phyloP scores from a whole-genome alignment of 768 basidiomycete genomes.

The Phylloporus sp. region DNA sequence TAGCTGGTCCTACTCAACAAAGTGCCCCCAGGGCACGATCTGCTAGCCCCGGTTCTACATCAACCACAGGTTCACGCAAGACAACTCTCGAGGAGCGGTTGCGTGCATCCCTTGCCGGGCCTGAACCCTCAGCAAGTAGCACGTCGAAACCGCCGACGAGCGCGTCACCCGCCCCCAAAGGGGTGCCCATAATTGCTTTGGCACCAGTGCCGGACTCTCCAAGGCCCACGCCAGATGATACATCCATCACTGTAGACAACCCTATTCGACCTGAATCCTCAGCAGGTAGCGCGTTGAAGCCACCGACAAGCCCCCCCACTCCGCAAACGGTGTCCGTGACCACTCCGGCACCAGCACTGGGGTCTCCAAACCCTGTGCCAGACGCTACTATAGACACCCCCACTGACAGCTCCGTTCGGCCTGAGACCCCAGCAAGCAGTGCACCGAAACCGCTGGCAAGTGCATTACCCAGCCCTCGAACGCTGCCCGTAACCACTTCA shows the following conservation, averaged over 20 bases:
- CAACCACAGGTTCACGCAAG: conserved; percentile 37
- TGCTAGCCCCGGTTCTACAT: conserved; percentile 22
- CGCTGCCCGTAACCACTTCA: conserved; percentile 26
- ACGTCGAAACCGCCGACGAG: conserved; percentile 41
- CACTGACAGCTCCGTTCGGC: no score
- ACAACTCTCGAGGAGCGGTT: conserved; percentile 73
- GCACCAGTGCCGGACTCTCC: conserved; percentile 45
- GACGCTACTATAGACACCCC: no score
- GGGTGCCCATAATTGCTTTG: conserved; percentile 26
- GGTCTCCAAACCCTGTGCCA: no score
- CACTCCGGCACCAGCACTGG: no score
- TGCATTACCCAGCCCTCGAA: conserved; percentile 19
- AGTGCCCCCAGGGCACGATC: conserved; percentile 19
- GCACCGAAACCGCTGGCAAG: no score
- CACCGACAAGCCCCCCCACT: conserved; percentile 42
- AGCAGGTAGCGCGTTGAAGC: conserved; percentile 37
- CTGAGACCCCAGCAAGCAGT: conserved; percentile 51
- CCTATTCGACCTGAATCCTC: conserved; percentile 61
- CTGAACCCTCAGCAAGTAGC: conserved; percentile 47
- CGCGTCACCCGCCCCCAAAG: conserved; percentile 36
- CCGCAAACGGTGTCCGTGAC: no score
- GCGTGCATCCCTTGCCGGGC: conserved; percentile 57
- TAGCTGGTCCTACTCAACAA: conserved; percentile 37
- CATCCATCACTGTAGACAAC: background rate
- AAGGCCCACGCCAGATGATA: background rate